These are phyloP conservation scores for Chenopodium quinoa DNA, from an alignment of 148 eudicot species.

Conservation along the genomic window DNA sequence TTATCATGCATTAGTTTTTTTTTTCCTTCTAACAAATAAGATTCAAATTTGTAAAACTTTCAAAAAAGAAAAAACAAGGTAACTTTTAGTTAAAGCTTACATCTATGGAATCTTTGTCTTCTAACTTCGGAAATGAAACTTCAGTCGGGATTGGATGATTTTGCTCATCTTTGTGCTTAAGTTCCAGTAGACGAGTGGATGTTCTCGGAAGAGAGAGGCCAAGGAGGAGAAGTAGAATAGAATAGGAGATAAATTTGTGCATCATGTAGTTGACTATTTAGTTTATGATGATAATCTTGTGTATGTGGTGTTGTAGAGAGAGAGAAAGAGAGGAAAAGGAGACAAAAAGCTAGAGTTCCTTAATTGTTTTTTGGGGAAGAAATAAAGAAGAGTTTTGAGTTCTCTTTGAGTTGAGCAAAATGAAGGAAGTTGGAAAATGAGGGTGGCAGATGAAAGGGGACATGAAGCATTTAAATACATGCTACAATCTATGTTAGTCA, in stretches of 20 bases:
- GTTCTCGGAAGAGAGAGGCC: slow-evolving; percentile 16
- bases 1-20: not conserved
- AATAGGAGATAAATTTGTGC: slow-evolving; percentile 14
- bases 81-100: slow-evolving; percentile 23
- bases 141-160: slow-evolving; percentile 21
- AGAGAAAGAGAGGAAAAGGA: not conserved
- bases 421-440: slow-evolving; percentile 22
- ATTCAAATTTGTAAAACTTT: not conserved
- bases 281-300: not conserved
- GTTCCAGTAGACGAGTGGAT: slow-evolving; percentile 23
- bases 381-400: not conserved
- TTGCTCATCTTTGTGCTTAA: slow-evolving; percentile 22
- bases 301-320: not conserved
- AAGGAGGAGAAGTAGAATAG: slow-evolving; percentile 20
- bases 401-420: slow-evolving; percentile 12
- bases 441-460: slow-evolving; percentile 17
- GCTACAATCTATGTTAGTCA: slow-evolving; percentile 12
- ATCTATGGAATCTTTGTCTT: slow-evolving; percentile 26
- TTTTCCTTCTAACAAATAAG: not conserved
- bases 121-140: slow-evolving; percentile 1
- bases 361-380: not conserved
- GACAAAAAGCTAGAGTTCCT: slow-evolving; percentile 11
- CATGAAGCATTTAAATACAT: slow-evolving; percentile 34
- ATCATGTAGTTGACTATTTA: slow-evolving; percentile 28
- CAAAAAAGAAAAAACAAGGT: not conserved